Evolutionary conservation across 805 yeast species (phyloP).

Genomic region (Candida krabiensis): DNA sequence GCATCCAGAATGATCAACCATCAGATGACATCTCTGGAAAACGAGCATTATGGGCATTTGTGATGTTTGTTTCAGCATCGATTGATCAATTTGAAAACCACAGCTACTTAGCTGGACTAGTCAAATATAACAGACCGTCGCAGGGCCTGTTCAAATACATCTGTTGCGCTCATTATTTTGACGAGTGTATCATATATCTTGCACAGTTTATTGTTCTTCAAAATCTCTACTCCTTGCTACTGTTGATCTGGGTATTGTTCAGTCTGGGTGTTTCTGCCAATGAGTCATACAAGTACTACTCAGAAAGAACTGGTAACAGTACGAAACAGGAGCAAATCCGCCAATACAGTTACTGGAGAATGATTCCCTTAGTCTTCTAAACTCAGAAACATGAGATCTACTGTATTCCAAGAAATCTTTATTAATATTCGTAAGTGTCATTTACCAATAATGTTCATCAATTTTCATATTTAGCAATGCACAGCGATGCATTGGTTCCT

Average conservation of each 20-base stretch:
- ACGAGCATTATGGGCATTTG: conserved; percentile 4
- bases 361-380: conserved; percentile 33
- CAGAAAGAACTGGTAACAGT: conserved; percentile 17
- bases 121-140: conserved; percentile 58
- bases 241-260: conserved; percentile 38
- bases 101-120: conserved; percentile 43
- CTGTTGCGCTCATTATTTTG: conserved; percentile 68
- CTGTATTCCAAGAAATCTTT: background rate
- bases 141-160: conserved; percentile 48
- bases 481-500: conserved; percentile 84
- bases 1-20: conserved; percentile 1
- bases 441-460: background rate
- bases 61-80: conserved; percentile 36
- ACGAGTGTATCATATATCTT: conserved; percentile 59
- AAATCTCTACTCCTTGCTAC: conserved; percentile 22
- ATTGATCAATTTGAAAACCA: conserved; percentile 54
- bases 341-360: conserved; percentile 23
- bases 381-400: too few relatives aligned
- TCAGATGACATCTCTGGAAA: background rate
- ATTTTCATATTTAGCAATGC: conserved; percentile 40
- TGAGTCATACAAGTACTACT: conserved; percentile 52
- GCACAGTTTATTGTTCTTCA: conserved; percentile 24
- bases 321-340: background rate
- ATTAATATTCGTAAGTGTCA: background rate
- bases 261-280: conserved; percentile 58